Conservation (phyloP, 805 yeast species). For the Alloascoidea hylecoeti region DNA sequence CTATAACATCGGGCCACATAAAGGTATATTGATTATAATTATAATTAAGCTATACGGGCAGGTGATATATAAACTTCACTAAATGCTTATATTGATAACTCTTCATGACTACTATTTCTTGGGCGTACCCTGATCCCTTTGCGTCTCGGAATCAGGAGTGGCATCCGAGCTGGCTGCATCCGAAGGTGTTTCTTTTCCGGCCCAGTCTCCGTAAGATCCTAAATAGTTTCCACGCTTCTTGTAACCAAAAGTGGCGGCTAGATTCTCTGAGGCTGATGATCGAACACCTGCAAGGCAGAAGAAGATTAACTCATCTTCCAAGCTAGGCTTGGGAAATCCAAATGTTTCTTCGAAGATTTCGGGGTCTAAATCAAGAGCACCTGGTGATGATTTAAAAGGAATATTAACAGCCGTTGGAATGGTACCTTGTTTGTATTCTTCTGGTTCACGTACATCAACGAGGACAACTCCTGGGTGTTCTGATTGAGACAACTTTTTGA, state of each 20-base stretch:
- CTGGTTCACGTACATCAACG: conserved; percentile 89
- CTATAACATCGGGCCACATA: too few relatives aligned
- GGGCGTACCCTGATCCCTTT: too few relatives aligned
- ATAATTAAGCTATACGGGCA: too few relatives aligned
- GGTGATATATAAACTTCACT: too few relatives aligned
- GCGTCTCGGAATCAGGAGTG: too few relatives aligned
- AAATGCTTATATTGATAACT: too few relatives aligned
- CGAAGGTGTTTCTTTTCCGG: conserved; percentile 25
- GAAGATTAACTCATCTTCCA: conserved; percentile 63
- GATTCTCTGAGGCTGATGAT: conserved; percentile 79
- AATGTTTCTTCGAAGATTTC: conserved; percentile 75
- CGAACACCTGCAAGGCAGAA: conserved; percentile 92
- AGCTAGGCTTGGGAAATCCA: conserved; percentile 68
- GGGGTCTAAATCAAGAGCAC: conserved; percentile 67
- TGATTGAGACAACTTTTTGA: conserved; percentile 29
- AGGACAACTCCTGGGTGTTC: conserved; percentile 39
- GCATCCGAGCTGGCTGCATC: too few relatives aligned
- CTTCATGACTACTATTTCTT: too few relatives aligned
- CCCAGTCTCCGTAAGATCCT: conserved; percentile 88
- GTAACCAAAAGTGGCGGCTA: conserved; percentile 87
- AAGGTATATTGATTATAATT: too few relatives aligned
- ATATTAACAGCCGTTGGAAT: conserved; percentile 79
- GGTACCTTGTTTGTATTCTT: conserved; percentile 57
- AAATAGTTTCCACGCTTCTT: conserved; percentile 66
- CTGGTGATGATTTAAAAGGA: conserved; percentile 85